Base-by-base conservation (phyloP, 768 basidiomycete species). In the Russula emetica region DNA sequence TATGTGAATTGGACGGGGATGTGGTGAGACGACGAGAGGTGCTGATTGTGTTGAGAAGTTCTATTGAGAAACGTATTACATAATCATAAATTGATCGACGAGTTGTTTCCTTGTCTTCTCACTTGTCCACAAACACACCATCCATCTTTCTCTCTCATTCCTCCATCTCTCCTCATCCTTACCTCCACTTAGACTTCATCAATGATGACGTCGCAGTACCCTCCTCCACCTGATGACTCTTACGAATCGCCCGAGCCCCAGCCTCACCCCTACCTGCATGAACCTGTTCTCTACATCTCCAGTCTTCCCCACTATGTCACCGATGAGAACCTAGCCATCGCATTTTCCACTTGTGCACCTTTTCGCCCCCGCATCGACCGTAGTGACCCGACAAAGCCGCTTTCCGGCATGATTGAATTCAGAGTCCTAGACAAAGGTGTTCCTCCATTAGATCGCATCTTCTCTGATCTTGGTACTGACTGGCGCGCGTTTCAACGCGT, bases 331-430 rank as follows among this genome's bases (percentile, higher is more conserved):
- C 79, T 94, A 26, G 92, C 91, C 2, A 69, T 82, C 66, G 85
- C 88, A 2, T 86, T 94, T 69, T 81, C 85, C 67, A 77, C 79
- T 67, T 92, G 89, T 72, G 87, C 86, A 26, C 92, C 90, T 7
- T 90, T 92, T 78, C 83, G 91, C 70, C 91, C 89, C 49, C 87
- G 81, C 73, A 87, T 94, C 67, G 72, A 75, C 55, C 85, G 87
- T 71, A 87, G 89, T 75, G 79, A 74, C 3, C 68, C 78, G 55
- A 77, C 76, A 69, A 77, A 76, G 60, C 75, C 81, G 30, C 74
- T 90, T 32, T 80, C 82, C 58, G 92, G 90, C 34, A 88, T 84
- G 63, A 90, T 94, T 72, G 89, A 93, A 74, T 94, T 93, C 79
- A 90, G 83, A 73, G 86, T 80, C 71, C 78, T 88, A 52, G 87